These are phyloP conservation scores for Oxyria digyna DNA, from an alignment of 148 eudicot species.

Conservation along the genomic window DNA sequence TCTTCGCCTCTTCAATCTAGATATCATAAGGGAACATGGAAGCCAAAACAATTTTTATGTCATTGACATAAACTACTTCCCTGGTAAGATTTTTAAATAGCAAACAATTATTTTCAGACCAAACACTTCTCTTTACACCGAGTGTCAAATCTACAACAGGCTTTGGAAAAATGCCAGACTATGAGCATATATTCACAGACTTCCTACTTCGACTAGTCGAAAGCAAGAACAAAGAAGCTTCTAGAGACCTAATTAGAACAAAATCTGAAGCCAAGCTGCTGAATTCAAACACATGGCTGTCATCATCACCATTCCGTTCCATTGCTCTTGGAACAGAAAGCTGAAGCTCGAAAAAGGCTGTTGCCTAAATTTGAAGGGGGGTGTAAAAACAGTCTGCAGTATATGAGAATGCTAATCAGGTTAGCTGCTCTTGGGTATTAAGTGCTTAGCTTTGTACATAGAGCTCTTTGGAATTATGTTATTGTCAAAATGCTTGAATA, in stretches of 20 bases:
- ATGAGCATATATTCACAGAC: conserved; percentile 68
- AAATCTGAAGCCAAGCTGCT: not conserved
- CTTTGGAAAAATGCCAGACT: conserved; percentile 69
- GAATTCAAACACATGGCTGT: not conserved
- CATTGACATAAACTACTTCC: conserved; percentile 44
- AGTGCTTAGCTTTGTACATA: conserved; percentile 1
- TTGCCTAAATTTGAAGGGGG: not conserved
- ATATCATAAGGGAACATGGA: conserved; percentile 38
- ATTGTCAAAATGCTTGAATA: not conserved
- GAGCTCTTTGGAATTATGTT: not conserved
- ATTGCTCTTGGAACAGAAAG: conserved; percentile 7
- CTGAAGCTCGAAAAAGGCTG: not conserved
- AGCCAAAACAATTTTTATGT: conserved; percentile 33
- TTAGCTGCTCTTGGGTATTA: not conserved
- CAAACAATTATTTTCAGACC: not conserved
- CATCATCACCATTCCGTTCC: not conserved
- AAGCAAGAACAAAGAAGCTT: conserved; percentile 28
- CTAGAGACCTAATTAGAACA: not conserved
- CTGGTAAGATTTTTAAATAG: conserved; percentile 15
- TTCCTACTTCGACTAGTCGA: conserved; percentile 39
- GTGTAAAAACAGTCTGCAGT: not conserved
- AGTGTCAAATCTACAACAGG: conserved; percentile 25
- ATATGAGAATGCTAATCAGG: not conserved
- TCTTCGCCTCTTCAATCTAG: conserved; percentile 37
- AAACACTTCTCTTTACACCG: not conserved